Evolutionary conservation across 805 yeast genomes (phyloP).

Genomic region (Candida yuanshanica): DNA sequence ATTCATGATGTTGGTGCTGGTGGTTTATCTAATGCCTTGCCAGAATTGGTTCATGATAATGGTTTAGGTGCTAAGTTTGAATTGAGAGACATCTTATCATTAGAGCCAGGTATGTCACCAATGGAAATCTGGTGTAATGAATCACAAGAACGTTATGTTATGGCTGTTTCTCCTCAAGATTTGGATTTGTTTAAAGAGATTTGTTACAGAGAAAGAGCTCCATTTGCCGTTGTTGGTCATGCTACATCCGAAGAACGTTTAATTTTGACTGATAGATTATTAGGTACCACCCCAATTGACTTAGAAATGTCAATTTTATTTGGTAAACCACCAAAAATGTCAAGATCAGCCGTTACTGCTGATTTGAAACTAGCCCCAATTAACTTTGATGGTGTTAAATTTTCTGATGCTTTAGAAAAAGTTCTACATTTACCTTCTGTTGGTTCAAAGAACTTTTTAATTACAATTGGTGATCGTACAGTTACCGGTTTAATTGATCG

Average conservation of each 20-base stretch:
- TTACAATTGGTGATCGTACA: slow-evolving; percentile 98
- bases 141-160: slow-evolving; percentile 95
- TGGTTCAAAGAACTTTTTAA: slow-evolving; percentile 88
- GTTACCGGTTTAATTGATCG: slow-evolving; percentile 95
- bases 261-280: slow-evolving; percentile 69
- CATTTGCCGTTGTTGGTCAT: slow-evolving; percentile 90
- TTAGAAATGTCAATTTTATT: slow-evolving; percentile 91
- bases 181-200: slow-evolving; percentile 65
- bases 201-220: slow-evolving; percentile 94
- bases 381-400: slow-evolving; percentile 31
- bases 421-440: slow-evolving; percentile 89
- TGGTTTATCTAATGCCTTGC: slow-evolving; percentile 94
- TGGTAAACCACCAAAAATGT: slow-evolving; percentile 96
- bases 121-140: slow-evolving; percentile 99
- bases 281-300: slow-evolving; percentile 86
- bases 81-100: slow-evolving; percentile 79
- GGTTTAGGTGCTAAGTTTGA: slow-evolving; percentile 92
- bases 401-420: slow-evolving; percentile 68
- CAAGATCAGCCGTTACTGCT: slow-evolving; percentile 63
- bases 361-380: slow-evolving; percentile 42
- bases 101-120: slow-evolving; percentile 98
- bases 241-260: slow-evolving; percentile 86
- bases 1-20: slow-evolving; percentile 99
- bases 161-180: slow-evolving; percentile 83
- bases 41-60: slow-evolving; percentile 96